Conservation (phyloP, 129 eudicot species). For the Lactuca saligna region DNA sequence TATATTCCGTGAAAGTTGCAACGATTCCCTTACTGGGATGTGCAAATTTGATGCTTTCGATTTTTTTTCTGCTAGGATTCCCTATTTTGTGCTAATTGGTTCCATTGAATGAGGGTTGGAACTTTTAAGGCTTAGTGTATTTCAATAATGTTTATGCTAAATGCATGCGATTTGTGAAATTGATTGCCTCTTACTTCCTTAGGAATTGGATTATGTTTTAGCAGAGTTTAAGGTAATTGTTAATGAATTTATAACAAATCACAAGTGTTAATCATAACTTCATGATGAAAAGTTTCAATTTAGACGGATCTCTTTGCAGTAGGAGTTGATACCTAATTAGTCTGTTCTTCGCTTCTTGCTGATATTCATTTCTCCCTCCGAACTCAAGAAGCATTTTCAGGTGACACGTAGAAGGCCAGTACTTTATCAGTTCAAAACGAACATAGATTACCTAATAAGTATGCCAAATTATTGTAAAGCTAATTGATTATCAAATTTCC, state of each 20-base stretch:
- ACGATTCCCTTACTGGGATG: background rate
- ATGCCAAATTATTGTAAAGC: background rate
- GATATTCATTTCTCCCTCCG: too few species aligned
- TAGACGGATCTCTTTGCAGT: background rate
- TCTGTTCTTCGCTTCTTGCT: background rate
- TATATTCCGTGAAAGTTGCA: conserved; percentile 7
- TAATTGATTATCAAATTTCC: background rate
- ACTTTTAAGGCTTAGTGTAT: background rate
- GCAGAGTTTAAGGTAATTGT: conserved; percentile 4
- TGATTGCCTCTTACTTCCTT: conserved; percentile 10
- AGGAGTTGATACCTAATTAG: background rate
- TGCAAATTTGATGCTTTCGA: conserved; percentile 1
- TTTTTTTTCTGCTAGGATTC: background rate
- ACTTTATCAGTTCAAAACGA: background rate
- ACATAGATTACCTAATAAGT: background rate
- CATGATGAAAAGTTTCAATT: background rate
- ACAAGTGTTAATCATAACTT: conserved; percentile 4
- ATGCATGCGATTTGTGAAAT: conserved; percentile 3
- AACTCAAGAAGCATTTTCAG: background rate
- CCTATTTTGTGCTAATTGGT: conserved; percentile 10
- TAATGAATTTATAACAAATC: background rate
- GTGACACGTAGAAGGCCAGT: background rate
- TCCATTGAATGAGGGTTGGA: background rate
- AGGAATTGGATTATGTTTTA: conserved; percentile 5
- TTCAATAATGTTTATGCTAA: background rate